phyloP scores from a whole-genome alignment of 2,329 filamentous ascomycete genomes.

The Verticillium dahliae region DNA sequence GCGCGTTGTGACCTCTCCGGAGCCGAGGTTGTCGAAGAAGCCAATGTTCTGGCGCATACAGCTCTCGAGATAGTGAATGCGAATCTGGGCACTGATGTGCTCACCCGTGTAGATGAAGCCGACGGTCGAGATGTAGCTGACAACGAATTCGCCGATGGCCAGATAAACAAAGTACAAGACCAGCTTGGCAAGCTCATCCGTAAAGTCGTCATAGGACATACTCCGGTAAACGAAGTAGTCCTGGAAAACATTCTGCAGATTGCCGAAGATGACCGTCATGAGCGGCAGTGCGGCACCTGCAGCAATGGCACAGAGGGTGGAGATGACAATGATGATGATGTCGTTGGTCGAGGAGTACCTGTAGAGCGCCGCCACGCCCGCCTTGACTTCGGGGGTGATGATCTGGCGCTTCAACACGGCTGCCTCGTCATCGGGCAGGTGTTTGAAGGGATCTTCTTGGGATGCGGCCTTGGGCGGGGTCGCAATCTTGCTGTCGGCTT shows the following conservation, averaged over 20 bases:
- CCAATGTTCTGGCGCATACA: conserved; percentile 85
- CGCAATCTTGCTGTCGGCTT: conserved; percentile 36
- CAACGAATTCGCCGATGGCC: conserved; percentile 71
- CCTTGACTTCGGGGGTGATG: conserved; percentile 54
- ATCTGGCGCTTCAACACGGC: conserved; percentile 64
- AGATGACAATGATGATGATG: conserved; percentile 54
- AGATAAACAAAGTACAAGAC: conserved; percentile 84
- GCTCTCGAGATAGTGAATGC: conserved; percentile 75
- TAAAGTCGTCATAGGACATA: conserved; percentile 49
- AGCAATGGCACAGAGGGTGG: conserved; percentile 58
- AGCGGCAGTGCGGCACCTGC: conserved; percentile 70
- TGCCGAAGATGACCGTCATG: conserved; percentile 78
- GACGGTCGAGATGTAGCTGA: conserved; percentile 73
- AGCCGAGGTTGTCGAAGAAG: conserved; percentile 88
- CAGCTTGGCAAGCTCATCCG: conserved; percentile 49
- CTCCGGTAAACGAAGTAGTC: conserved; percentile 45
- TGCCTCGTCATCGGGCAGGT: conserved; percentile 60
- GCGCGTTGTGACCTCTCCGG: conserved; percentile 87
- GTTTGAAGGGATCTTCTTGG: conserved; percentile 49
- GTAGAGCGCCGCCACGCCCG: conserved; percentile 60
- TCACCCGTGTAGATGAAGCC: conserved; percentile 87
- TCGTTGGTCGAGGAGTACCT: conserved; percentile 65
- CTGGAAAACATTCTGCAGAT: conserved; percentile 66
- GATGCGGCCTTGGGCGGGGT: conserved; percentile 24
- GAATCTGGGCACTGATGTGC: conserved; percentile 70